Evolutionary conservation across 306 rosid genomes (phyloP).

Genomic region (Calophaca sinica): DNA sequence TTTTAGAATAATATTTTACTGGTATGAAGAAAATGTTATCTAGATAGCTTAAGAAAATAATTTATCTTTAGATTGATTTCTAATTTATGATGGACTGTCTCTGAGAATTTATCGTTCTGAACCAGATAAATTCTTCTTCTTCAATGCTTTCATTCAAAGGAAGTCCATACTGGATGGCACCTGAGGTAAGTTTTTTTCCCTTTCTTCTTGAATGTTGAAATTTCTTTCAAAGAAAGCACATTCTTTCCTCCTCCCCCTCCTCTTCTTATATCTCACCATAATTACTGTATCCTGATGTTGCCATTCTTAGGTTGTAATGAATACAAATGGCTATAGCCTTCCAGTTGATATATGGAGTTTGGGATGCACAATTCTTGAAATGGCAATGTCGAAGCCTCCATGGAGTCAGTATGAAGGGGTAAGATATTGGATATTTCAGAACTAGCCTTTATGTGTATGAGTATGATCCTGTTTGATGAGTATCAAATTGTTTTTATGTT

Average conservation of each 20-base stretch:
- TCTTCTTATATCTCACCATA: constrained; percentile 15
- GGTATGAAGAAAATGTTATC: constrained; percentile 22
- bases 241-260: background rate
- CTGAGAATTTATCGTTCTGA: constrained; percentile 45
- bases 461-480: constrained; percentile 27
- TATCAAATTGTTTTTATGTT: constrained; percentile 40
- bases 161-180: constrained; percentile 99
- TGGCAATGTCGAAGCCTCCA: constrained; percentile 96
- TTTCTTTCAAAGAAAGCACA: constrained; percentile 14
- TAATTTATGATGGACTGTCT: constrained; percentile 21
- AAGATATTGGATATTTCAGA: constrained; percentile 53
- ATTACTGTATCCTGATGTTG: constrained; percentile 36
- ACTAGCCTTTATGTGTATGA: constrained; percentile 1
- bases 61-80: constrained; percentile 24
- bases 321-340: constrained; percentile 82
- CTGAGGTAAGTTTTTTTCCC: constrained; percentile 70
- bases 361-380: constrained; percentile 98
- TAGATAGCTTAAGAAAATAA: constrained; percentile 10
- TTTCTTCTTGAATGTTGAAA: background rate
- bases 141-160: constrained; percentile 98
- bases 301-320: constrained; percentile 87
- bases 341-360: constrained; percentile 98
- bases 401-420: constrained; percentile 99
- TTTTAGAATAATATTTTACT: constrained; percentile 24
- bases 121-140: constrained; percentile 75